Evolutionary conservation across 805 yeast species (phyloP).

Genomic region (Phaffomyces antillensis): DNA sequence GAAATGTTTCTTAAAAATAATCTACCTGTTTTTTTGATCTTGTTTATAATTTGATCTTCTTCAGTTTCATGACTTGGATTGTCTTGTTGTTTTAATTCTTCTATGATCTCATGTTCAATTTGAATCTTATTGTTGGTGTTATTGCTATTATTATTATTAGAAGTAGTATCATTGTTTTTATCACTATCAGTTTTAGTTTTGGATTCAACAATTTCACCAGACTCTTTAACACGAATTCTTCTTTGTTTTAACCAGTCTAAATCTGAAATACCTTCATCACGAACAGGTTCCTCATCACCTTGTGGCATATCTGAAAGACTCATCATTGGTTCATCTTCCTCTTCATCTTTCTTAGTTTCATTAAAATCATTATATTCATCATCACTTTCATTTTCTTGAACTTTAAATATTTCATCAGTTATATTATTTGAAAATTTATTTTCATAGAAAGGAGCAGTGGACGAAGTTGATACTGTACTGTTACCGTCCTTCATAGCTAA

Average conservation of each 20-base stretch:
- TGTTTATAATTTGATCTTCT: constrained; percentile 42
- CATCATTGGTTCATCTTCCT: constrained; percentile 47
- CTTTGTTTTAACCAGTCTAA: constrained; percentile 81
- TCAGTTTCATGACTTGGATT: constrained; percentile 24
- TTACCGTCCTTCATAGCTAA: constrained; percentile 28
- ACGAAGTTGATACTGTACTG: neutral
- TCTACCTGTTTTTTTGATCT: constrained; percentile 66
- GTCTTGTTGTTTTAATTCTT: constrained; percentile 3
- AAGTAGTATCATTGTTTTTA: too few species aligned
- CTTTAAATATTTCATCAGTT: constrained; percentile 21
- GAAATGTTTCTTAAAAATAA: constrained; percentile 81
- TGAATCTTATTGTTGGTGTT: neutral
- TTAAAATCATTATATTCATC: constrained; percentile 36
- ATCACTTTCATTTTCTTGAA: constrained; percentile 33
- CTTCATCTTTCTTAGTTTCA: constrained; percentile 26
- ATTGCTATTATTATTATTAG: too few species aligned
- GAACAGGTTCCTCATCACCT: constrained; percentile 27
- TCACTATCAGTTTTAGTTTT: neutral
- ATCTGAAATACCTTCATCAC: constrained; percentile 56
- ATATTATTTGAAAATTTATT: constrained; percentile 16
- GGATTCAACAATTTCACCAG: constrained; percentile 18
- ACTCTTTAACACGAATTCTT: constrained; percentile 62
- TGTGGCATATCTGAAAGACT: constrained; percentile 27
- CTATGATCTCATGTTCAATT: constrained; percentile 4
- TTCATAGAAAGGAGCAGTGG: neutral